These are phyloP conservation scores for Epichloe uncinata DNA, from an alignment of 2,329 filamentous ascomycete species.

Conservation along the genomic window DNA sequence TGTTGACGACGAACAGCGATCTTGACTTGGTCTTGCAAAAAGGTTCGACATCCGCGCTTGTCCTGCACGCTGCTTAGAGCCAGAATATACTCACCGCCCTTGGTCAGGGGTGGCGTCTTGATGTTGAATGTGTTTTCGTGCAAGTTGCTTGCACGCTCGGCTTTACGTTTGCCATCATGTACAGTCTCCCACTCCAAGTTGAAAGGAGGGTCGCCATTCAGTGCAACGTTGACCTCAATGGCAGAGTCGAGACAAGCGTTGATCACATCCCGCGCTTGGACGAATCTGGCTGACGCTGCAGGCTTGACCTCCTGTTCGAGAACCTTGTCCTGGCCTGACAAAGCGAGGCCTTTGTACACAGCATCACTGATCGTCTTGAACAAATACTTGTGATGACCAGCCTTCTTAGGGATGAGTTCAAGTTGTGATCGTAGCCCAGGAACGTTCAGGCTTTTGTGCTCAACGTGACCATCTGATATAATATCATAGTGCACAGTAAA, in stretches of 20 bases:
- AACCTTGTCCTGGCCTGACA: constrained; percentile 47
- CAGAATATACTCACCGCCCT: constrained; percentile 83
- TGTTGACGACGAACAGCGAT: constrained; percentile 80
- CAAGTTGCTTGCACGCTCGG: constrained; percentile 52
- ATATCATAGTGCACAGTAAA: constrained; percentile 74
- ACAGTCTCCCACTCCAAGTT: constrained; percentile 85
- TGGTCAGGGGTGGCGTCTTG: constrained; percentile 57
- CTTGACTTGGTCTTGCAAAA: constrained; percentile 68
- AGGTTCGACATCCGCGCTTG: constrained; percentile 75
- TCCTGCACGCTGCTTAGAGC: constrained; percentile 80
- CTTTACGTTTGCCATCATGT: constrained; percentile 72
- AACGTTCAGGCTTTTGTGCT: constrained; percentile 43
- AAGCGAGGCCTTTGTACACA: constrained; percentile 57
- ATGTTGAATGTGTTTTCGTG: constrained; percentile 53
- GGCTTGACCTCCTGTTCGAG: constrained; percentile 89
- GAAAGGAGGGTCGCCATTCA: constrained; percentile 78
- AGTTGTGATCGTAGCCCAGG: constrained; percentile 69
- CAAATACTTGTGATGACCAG: constrained; percentile 75
- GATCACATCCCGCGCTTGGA: constrained; percentile 37
- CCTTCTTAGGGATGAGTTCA: constrained; percentile 66
- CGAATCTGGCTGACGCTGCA: constrained; percentile 67
- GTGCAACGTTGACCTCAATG: constrained; percentile 57
- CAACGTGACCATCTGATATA: constrained; percentile 44
- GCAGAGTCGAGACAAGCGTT: constrained; percentile 74
- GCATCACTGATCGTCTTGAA: constrained; percentile 72